phyloP scores from a whole-genome alignment of 1,284 basidiomycete species.

The Wolfiporia cocos region DNA sequence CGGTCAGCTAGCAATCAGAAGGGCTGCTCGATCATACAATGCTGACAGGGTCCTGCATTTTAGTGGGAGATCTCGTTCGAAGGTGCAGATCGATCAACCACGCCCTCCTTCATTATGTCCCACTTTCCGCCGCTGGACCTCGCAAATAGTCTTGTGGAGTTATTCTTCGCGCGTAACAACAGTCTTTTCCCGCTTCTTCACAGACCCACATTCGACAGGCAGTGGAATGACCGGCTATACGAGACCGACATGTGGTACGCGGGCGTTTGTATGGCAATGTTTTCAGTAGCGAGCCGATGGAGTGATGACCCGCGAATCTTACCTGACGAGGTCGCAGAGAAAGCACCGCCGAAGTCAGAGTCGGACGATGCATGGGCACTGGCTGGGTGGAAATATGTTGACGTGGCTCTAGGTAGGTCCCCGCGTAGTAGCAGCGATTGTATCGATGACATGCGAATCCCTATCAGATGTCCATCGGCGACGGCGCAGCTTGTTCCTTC shows the following conservation, averaged over 20 bases:
- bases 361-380: slow-evolving; percentile 16
- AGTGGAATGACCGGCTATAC: slow-evolving; percentile 37
- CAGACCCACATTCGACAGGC: slow-evolving; percentile 39
- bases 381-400: slow-evolving; percentile 21
- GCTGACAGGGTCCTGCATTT: neutral
- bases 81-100: slow-evolving; percentile 28
- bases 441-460: neutral
- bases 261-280: slow-evolving; percentile 40
- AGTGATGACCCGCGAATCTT: slow-evolving; percentile 41
- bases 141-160: slow-evolving; percentile 35
- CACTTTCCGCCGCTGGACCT: slow-evolving; percentile 53
- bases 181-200: slow-evolving; percentile 42
- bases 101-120: slow-evolving; percentile 32
- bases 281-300: slow-evolving; percentile 44
- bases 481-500: slow-evolving; percentile 17
- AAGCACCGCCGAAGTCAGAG: slow-evolving; percentile 25
- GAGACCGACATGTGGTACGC: slow-evolving; percentile 39
- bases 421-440: neutral
- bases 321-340: slow-evolving; percentile 27
- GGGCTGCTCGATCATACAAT: neutral
- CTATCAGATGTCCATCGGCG: slow-evolving; percentile 17
- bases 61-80: slow-evolving; percentile 62
- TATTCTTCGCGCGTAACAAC: slow-evolving; percentile 42
- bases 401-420: slow-evolving; percentile 16
- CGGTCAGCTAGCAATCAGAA: slow-evolving; percentile 7